phyloP scores from a whole-genome alignment of 306 rosid genomes.

The Ormosia emarginata region DNA sequence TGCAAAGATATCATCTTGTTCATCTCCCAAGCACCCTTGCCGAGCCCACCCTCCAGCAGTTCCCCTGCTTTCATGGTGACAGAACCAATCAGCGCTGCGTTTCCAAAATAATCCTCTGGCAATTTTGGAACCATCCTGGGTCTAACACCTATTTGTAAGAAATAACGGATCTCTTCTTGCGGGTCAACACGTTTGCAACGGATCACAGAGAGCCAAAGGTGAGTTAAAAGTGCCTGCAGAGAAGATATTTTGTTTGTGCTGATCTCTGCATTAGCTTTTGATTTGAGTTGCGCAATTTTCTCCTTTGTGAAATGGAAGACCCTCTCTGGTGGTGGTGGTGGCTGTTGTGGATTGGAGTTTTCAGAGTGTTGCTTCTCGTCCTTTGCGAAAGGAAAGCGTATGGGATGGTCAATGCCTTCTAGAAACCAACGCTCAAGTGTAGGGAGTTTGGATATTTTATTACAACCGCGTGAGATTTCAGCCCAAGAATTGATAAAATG shows the following conservation, averaged over 20 bases:
- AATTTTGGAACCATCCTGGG: slow-evolving; percentile 31
- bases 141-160: neutral
- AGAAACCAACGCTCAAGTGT: neutral
- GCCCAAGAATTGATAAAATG: slow-evolving; percentile 44
- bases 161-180: neutral
- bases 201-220: slow-evolving; percentile 32
- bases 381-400: slow-evolving; percentile 13
- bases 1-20: slow-evolving; percentile 14
- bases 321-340: neutral
- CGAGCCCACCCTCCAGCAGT: slow-evolving; percentile 22
- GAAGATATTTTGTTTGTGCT: slow-evolving; percentile 34
- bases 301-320: slow-evolving; percentile 13
- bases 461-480: slow-evolving; percentile 17
- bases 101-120: slow-evolving; percentile 35
- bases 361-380: neutral
- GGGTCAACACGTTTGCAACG: slow-evolving; percentile 9
- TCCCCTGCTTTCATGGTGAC: slow-evolving; percentile 30
- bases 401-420: neutral
- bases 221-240: slow-evolving; percentile 40
- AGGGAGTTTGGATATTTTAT: neutral
- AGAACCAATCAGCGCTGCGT: neutral
- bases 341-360: neutral
- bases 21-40: slow-evolving; percentile 32
- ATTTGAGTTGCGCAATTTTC: slow-evolving; percentile 31
- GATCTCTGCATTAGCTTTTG: slow-evolving; percentile 32